phyloP scores from a whole-genome alignment of 2,329 filamentous ascomycete species.

The Zymoseptoria ardabiliae region DNA sequence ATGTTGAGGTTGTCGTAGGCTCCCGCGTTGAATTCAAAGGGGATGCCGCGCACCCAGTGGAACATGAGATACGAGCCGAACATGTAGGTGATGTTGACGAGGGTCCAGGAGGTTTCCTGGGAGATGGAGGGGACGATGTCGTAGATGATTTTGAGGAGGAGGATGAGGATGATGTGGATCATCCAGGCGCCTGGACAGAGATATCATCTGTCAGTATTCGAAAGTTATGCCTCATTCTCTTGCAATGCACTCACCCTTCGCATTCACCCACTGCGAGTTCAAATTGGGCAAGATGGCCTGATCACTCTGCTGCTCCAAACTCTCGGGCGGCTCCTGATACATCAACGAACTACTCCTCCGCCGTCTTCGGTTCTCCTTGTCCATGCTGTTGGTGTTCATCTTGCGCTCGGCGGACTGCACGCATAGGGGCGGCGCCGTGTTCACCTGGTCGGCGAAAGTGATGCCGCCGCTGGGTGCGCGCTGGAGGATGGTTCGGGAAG shows the following conservation, averaged over 20 bases:
- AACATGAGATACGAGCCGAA: constrained; percentile 99
- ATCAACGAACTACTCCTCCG: constrained; percentile 97
- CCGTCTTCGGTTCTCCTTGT: constrained; percentile 53
- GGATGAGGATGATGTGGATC: constrained; percentile 90
- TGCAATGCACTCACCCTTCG: constrained; percentile 64
- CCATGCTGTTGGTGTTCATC: constrained; percentile 49
- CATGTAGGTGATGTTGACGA: constrained; percentile 99
- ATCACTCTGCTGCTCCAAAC: constrained; percentile 94
- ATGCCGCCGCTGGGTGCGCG: constrained; percentile 56
- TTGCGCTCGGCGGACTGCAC: constrained; percentile 30
- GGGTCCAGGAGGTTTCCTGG: constrained; percentile 96
- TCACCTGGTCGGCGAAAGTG: constrained; percentile 80
- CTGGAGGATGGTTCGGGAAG: constrained; percentile 73
- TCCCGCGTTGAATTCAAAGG: constrained; percentile 97
- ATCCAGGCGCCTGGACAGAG: constrained; percentile 75
- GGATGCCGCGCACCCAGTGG: constrained; percentile 94
- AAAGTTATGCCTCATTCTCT: constrained; percentile 3
- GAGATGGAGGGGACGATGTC: constrained; percentile 94
- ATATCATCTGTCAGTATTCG: constrained; percentile 15
- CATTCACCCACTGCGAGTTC: constrained; percentile 98
- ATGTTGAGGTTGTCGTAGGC: constrained; percentile 99
- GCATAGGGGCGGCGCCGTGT: constrained; percentile 30
- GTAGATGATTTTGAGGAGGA: constrained; percentile 89
- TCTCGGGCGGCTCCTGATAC: constrained; percentile 94
- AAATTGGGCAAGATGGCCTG: constrained; percentile 90